Base-by-base conservation (phyloP, 345 rosid genomes). In the Erodium maritimum region DNA sequence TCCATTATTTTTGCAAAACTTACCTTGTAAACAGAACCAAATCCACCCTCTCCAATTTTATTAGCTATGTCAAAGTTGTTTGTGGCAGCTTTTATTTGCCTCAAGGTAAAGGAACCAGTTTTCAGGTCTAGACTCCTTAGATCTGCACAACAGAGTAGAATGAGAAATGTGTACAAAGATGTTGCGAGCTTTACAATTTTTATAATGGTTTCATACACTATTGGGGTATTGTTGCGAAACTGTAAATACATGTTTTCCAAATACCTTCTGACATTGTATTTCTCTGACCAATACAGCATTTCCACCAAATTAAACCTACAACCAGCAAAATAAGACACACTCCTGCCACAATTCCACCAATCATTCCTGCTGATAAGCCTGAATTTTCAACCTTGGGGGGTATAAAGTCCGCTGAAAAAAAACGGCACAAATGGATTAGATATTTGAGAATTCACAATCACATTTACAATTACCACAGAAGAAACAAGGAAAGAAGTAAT, bases 261-360 rank as follows among this genome's bases (percentile, higher is more conserved):
- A 13, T 33, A 78, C 82, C 82, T 67, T 57, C 55, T 19, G 67
- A 77, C 77, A 72, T 59, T 62, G 69, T 73, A 57, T 60, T 65
- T 58, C 72, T 70, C 24, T 57, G 67, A 60, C 75, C 64, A 42
- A 72, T 57, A 66, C 70, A 75, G 19, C 77, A 73, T 68, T 67
- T 75, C 80, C 87, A 75, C 84, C 80, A 75, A 56, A 82, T 67
- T 17, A 69, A 61, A 2, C 77, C 73, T 17, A 82, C 48, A 61
- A 79, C 45, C 57, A 82, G 71, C 58, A 73, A 59, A 50, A 61
- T 51, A 58, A 63, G 57, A 33, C 60, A 45, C 5, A 65, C 67
- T 2, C 62, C 70, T 17, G 67, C 65, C 55, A 65, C 74, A 37
- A 63, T 68, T 34, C 76, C 78, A 50, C 70, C 58, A 1, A 55